Base-by-base conservation (phyloP, 2,329 filamentous ascomycete species). In the Lachnellula subtilissima region DNA sequence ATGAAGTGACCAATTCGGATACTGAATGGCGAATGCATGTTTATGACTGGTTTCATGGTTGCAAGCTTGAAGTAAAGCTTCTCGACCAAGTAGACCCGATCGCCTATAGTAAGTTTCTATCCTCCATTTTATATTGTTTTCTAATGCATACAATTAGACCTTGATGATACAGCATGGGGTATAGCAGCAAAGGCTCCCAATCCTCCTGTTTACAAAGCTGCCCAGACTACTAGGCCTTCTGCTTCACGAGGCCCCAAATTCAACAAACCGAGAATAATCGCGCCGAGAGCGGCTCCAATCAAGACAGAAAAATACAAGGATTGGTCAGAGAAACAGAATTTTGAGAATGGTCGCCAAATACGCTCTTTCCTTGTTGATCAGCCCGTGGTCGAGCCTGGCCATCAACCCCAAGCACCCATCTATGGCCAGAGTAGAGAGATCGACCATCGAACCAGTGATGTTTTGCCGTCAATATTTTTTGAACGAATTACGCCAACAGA, bases 381-480 rank as follows among this genome's bases (percentile, higher is more conserved):
- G 50, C 63, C 60, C 4, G 63, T 64, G 15, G 58, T 69, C 36
- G 59, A 65, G 32, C 65, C 63, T 2, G 67, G 67, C 6, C 59
- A 62, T 28, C 53, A 56, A 14, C 61, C 62, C 4, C 60, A 51
- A 11, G 55, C 62, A 37, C 63, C 63, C 6, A 36, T 63, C 32
- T 67, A 52, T 49, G 61, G 63, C n/a, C 45, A 53, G 12, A 48
- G 54, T 7, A 45, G 58, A 15, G 61, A 67, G 36, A 52, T 63
- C 15, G 19, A 54, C 8, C 25, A 67, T 11, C 50, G 32, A 17
- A 54, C 56, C 3, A 58, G 59, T 19, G 23, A 52, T 32, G 59
- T 53, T 23, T 28, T 63, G 19, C 66, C 66, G 35, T 54, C 55
- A n/a, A 48, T 65, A 2, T 68, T 58, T 43, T 19, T 43, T 5